Evolutionary conservation across 2,329 filamentous ascomycete species (phyloP).

Genomic region (Pyrenophora teres): DNA sequence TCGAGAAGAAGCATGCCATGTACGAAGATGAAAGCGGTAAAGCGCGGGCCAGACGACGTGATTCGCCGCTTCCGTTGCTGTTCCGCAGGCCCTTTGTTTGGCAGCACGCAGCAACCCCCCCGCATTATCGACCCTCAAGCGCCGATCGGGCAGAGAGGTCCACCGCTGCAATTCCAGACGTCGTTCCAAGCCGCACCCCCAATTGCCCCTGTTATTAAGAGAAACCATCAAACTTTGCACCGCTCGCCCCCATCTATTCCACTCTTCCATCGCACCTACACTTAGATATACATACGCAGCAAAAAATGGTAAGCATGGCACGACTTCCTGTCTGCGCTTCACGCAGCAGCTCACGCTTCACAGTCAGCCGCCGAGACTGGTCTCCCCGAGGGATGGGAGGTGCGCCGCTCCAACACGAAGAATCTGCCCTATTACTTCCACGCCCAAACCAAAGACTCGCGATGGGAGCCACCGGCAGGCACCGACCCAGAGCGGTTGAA

Average conservation of each 20-base stretch:
- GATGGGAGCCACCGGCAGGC: slow-evolving; percentile 89
- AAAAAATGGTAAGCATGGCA: slow-evolving; percentile 36
- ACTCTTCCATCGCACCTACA: slow-evolving; percentile 1
- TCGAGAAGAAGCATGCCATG: not conserved
- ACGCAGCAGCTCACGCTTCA: slow-evolving; percentile 27
- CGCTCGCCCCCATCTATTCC: not conserved
- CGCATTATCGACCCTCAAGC: slow-evolving; percentile 24
- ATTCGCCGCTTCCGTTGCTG: slow-evolving; percentile 7
- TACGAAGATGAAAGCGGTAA: not conserved
- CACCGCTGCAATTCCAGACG: slow-evolving; percentile 15
- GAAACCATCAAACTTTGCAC: slow-evolving; percentile 6
- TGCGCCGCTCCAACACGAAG: slow-evolving; percentile 97
- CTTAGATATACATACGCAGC: not conserved
- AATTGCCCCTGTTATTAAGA: slow-evolving; percentile 2
- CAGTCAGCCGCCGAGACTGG: slow-evolving; percentile 56
- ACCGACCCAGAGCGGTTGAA: slow-evolving; percentile 94
- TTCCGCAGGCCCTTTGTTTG: slow-evolving; percentile 11
- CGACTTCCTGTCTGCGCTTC: not conserved
- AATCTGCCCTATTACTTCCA: slow-evolving; percentile 99
- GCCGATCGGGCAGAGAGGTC: slow-evolving; percentile 23
- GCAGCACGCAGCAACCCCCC: slow-evolving; percentile 15
- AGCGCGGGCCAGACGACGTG: slow-evolving; percentile 11
- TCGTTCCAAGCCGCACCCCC: slow-evolving; percentile 9
- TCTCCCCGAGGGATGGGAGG: slow-evolving; percentile 87
- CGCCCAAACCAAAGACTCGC: slow-evolving; percentile 78